Conservation (phyloP, 2,329 filamentous ascomycete genomes). For the Byssoonygena ceratinophila region DNA sequence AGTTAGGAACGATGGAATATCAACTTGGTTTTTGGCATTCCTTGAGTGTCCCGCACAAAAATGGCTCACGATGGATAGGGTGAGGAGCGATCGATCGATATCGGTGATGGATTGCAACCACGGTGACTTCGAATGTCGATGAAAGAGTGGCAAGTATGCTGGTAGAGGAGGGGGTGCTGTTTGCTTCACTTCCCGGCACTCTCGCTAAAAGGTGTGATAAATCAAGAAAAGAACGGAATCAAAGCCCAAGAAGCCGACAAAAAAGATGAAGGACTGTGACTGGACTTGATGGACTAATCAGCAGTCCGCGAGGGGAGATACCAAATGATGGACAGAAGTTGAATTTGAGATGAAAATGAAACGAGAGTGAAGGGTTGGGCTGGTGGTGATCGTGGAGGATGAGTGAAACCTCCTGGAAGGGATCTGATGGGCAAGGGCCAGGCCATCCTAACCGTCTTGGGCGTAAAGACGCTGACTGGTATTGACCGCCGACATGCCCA, state of each 20-base stretch:
- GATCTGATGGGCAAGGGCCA: constrained; percentile 6
- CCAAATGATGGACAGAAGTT: constrained; percentile 9
- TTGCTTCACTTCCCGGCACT: background rate
- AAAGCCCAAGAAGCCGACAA: background rate
- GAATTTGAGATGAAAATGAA: constrained; percentile 10
- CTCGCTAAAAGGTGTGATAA: background rate
- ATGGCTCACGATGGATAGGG: background rate
- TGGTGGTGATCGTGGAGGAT: constrained; percentile 4
- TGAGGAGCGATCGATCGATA: background rate
- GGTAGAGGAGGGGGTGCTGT: background rate
- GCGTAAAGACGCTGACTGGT: background rate
- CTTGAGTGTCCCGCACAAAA: background rate
- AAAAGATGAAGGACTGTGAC: background rate
- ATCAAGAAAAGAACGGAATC: background rate
- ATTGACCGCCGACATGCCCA: background rate
- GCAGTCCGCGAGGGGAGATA: background rate
- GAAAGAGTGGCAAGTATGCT: background rate
- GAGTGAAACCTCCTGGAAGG: constrained; percentile 11
- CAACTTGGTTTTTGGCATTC: background rate
- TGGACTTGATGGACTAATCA: background rate
- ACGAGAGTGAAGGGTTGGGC: constrained; percentile 10
- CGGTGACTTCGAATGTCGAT: background rate
- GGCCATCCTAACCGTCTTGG: background rate
- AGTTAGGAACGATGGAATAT: background rate
- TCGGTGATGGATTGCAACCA: background rate